phyloP scores from a whole-genome alignment of 495 filamentous ascomycete genomes.

The Penicillium tannophilum region DNA sequence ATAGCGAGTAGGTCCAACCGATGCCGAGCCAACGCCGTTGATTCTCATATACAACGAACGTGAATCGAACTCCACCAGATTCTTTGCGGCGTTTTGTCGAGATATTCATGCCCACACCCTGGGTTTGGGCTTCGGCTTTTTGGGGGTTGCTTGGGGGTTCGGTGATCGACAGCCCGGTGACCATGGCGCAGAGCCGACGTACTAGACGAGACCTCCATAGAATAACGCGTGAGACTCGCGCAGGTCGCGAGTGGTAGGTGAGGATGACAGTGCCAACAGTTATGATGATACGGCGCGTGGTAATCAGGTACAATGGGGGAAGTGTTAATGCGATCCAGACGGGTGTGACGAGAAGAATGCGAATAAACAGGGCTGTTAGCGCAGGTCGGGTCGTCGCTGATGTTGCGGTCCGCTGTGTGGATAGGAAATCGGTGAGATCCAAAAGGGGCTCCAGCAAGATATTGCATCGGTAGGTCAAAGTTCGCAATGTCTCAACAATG shows the following conservation, averaged over 20 bases:
- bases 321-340: conserved; percentile 83
- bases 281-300: conserved; percentile 79
- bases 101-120: conserved; percentile 47
- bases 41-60: conserved; percentile 95
- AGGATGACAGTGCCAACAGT: conserved; percentile 77
- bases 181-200: conserved; percentile 61
- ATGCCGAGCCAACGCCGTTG: conserved; percentile 94
- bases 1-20: conserved; percentile 89
- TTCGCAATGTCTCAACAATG: conserved; percentile 88
- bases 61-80: conserved; percentile 83
- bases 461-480: conserved; percentile 88
- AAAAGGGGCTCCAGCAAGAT: conserved; percentile 87
- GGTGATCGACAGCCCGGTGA: conserved; percentile 81
- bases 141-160: conserved; percentile 30
- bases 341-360: conserved; percentile 84
- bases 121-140: conserved; percentile 37
- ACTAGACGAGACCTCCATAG: conserved; percentile 84
- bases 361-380: conserved; percentile 83
- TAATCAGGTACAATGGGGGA: conserved; percentile 82
- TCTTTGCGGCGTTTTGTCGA: conserved; percentile 56
- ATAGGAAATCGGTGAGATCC: conserved; percentile 88
- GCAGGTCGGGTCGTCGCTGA: conserved; percentile 91
- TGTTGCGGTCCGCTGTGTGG: conserved; percentile 86
- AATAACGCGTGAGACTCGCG: conserved; percentile 80
- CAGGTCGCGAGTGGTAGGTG: conserved; percentile 88